Base-by-base conservation (phyloP, 2,329 filamentous ascomycete species). In the Endothia cerciana region DNA sequence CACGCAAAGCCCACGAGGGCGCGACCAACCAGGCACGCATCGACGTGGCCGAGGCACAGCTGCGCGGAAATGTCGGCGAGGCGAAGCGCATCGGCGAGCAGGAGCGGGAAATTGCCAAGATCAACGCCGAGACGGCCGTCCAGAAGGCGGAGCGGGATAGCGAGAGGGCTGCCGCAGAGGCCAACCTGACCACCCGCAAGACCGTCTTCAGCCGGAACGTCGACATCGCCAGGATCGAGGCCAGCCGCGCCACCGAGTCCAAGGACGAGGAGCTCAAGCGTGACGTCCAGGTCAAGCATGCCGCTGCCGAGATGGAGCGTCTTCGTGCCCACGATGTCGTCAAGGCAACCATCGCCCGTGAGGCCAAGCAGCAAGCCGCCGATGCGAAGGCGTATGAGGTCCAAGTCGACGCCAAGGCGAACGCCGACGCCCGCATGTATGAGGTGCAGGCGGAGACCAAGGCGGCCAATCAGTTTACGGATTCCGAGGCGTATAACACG, bases 31-130 rank as follows among this genome's bases (percentile, higher is more conserved):
- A 94, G 76, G 91, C 91, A 41, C 78, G 84, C 59, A 81, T 90
- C 70, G 89, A 91, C 73, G 89, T 89, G 3, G 86, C 87, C 56
- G 86, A 87, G 64, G 87, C 87, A 8, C 85, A 87, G 71, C 81
- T 87, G 72, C 83, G 83, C 60, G 91, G 90, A 73, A 90, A 89
- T 71, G 89, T 93, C 17, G 91, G 90, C 65, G 92, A 95, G 77
- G 89, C 92, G 30, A 84, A 93, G 75, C 90, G 91, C 73, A 87
- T 89, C 73, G 92, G 92, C 69, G 85, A 91, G 72, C 91, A 93
- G 69, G 93, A 95, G 75, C 91, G 93, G 63, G 90, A 94, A 73
- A 91, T 96, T 51, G 91, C 92, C 71, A 94, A 93, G 81, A 96
- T 96, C 79, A 87, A 94, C 76, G 92, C 92, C 70, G 89, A 92